These are phyloP conservation scores for Nannizzia gypsea DNA, from an alignment of 2,329 filamentous ascomycete genomes.

Conservation along the genomic window DNA sequence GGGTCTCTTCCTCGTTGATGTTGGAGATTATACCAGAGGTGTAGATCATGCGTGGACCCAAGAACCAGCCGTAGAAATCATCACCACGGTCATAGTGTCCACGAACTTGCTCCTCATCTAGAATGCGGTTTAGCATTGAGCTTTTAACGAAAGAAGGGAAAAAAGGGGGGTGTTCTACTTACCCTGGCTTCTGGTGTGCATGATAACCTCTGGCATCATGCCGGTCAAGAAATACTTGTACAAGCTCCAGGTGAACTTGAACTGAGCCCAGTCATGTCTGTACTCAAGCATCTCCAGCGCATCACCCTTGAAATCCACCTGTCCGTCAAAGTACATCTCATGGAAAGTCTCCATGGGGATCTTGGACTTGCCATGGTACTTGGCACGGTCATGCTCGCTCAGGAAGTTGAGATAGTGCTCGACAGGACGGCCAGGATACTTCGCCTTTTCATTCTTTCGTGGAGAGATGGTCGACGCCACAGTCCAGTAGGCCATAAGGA, in stretches of 20 bases:
- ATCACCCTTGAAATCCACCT: constrained; percentile 93
- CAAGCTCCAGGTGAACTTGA: constrained; percentile 73
- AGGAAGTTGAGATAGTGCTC: constrained; percentile 62
- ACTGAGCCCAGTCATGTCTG: constrained; percentile 93
- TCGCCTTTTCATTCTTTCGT: constrained; percentile 85
- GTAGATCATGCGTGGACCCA: constrained; percentile 97
- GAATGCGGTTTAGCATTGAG: constrained; percentile 18
- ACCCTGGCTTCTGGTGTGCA: constrained; percentile 86
- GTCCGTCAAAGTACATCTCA: constrained; percentile 93
- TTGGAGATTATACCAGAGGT: constrained; percentile 91
- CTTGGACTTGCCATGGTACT: constrained; percentile 40
- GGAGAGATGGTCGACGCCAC: constrained; percentile 68
- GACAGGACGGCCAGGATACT: constrained; percentile 70
- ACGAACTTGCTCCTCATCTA: constrained; percentile 94
- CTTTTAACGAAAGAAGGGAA: background rate
- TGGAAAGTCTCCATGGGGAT: constrained; percentile 67
- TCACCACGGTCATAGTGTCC: constrained; percentile 97
- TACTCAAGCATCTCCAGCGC: constrained; percentile 81
- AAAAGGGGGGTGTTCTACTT: constrained; percentile 18
- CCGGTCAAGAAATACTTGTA: constrained; percentile 81
- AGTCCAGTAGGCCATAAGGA: constrained; percentile 74
- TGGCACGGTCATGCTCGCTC: constrained; percentile 35
- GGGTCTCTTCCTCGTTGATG: constrained; percentile 70
- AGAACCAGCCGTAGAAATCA: constrained; percentile 98
- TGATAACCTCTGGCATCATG: constrained; percentile 80